phyloP scores from a whole-genome alignment of 2,329 filamentous ascomycete species.

The Beauveria sp. region DNA sequence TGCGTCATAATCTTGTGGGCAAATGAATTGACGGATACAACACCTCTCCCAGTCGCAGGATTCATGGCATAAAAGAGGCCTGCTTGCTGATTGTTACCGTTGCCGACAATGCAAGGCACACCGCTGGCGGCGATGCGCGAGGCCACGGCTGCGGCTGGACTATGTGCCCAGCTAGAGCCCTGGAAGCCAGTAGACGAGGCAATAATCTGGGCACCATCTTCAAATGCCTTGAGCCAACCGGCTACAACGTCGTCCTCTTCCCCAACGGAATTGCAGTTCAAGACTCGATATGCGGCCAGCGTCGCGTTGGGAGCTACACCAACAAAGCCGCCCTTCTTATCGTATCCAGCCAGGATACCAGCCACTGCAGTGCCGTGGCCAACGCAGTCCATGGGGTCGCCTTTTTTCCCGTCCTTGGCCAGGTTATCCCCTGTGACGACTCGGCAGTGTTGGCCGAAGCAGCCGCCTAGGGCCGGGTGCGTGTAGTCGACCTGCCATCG shows the following conservation, averaged over 20 bases:
- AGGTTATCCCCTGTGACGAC: not conserved
- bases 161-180: not conserved
- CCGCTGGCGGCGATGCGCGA: conserved; percentile 1
- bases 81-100: not conserved
- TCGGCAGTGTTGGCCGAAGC: not conserved
- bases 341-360: not conserved
- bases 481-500: not conserved
- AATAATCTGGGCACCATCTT: conserved; percentile 10
- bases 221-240: not conserved
- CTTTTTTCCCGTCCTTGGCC: not conserved
- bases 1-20: not conserved
- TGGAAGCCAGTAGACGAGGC: not conserved
- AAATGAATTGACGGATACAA: conserved; percentile 8
- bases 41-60: conserved; percentile 2
- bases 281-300: not conserved
- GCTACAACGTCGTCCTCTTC: not conserved
- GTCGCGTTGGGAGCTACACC: not conserved
- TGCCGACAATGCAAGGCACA: not conserved
- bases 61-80: not conserved
- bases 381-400: not conserved
- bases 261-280: not conserved
- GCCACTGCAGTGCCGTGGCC: not conserved
- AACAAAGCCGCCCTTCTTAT: not conserved
- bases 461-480: not conserved
- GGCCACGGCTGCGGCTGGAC: not conserved